A percentile compares a stretch with the other conserved stretches of the same genome.
phyloP scores from a whole-genome alignment of 257 asterid genomes.

The Lycium ferocissimum region DNA sequence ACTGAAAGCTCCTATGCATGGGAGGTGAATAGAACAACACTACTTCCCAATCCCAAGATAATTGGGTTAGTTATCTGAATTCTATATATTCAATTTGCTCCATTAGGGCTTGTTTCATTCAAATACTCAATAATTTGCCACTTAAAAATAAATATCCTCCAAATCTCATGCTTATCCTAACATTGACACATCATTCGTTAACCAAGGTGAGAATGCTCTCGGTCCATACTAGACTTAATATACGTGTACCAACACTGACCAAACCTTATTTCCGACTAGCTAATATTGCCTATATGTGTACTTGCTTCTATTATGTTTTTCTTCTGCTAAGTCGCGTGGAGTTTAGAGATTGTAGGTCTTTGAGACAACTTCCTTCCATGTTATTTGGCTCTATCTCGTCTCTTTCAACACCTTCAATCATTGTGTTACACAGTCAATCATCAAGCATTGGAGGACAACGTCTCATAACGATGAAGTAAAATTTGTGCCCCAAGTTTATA shows the following conservation, averaged over 20 bases:
- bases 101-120: not conserved
- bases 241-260: not conserved
- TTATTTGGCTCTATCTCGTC: not conserved
- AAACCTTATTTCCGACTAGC: not conserved
- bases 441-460: not conserved
- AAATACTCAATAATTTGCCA: not conserved
- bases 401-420: constrained; percentile 20
- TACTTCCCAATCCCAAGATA: not conserved
- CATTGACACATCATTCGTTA: not conserved
- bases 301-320: not conserved
- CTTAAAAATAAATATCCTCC: not conserved
- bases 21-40: constrained; percentile 21
- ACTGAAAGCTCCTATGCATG: not conserved
- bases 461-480: not conserved
- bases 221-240: not conserved
- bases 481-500: not conserved
- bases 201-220: not conserved
- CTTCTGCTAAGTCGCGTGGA: not conserved
- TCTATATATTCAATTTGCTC: not conserved
- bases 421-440: not conserved
- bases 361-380: not conserved
- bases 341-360: not conserved
- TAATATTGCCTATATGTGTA: not conserved
- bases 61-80: not conserved
- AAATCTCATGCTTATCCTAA: not conserved